Evolutionary conservation across 805 yeast genomes (phyloP).

Genomic region (Limtongia smithiae): DNA sequence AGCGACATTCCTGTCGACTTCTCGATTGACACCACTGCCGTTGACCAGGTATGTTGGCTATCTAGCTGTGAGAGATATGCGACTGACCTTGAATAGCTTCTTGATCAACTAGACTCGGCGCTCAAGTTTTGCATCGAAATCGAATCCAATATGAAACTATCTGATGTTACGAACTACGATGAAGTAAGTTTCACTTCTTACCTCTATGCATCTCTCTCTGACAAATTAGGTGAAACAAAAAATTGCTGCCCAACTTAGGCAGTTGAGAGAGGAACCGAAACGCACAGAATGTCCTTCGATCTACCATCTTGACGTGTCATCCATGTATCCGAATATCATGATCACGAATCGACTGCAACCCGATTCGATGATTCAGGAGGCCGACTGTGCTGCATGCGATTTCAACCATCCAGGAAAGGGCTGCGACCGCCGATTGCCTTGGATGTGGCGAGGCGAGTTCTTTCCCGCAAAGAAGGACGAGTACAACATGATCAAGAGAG

Average conservation of each 20-base stretch:
- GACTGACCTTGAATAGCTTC: conserved; percentile 34
- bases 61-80: not conserved
- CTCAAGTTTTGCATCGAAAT: conserved; percentile 78
- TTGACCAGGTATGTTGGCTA: conserved; percentile 53
- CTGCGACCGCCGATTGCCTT: conserved; percentile 85
- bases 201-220: too few species aligned
- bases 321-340: conserved; percentile 99
- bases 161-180: conserved; percentile 75
- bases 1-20: conserved; percentile 78
- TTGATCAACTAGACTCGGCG: conserved; percentile 70
- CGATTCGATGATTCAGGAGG: conserved; percentile 92
- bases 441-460: conserved; percentile 99
- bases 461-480: conserved; percentile 89
- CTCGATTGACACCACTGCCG: conserved; percentile 71
- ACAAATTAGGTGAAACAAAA: conserved; percentile 38
- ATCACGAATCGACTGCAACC: conserved; percentile 96
- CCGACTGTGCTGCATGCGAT: conserved; percentile 96
- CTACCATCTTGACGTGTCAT: conserved; percentile 97
- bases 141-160: conserved; percentile 69
- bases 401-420: conserved; percentile 91
- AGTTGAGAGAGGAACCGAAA: conserved; percentile 56
- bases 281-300: conserved; percentile 79
- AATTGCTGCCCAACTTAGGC: conserved; percentile 54
- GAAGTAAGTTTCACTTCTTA: conserved; percentile 45
- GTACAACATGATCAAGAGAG: conserved; percentile 81